Evolutionary conservation across 208 protist species (phyloP).

Genomic region (Herpetomonas samuelpessoai): DNA sequence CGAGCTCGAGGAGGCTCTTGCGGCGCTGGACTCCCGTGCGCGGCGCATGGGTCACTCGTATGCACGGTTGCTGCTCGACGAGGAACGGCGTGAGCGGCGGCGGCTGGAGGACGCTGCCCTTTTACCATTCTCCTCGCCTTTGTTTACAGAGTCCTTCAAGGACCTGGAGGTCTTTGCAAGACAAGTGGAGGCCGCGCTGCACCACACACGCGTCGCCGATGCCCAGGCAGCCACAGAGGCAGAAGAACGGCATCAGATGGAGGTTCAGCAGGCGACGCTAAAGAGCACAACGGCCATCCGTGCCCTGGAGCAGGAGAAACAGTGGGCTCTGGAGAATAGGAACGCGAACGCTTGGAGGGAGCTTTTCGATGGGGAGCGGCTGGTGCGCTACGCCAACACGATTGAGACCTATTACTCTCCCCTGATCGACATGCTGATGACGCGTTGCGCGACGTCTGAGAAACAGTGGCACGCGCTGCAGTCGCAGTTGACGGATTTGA

Average conservation of each 20-base stretch:
- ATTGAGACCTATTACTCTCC: not conserved
- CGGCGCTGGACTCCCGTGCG: constrained; percentile 17
- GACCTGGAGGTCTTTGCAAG: not conserved
- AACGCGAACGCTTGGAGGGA: not conserved
- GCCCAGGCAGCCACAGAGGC: not conserved
- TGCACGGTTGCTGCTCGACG: constrained; percentile 10
- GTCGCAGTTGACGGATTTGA: constrained; percentile 11
- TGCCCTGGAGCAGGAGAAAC: constrained; percentile 4
- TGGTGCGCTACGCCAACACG: not conserved
- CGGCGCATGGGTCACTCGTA: constrained; percentile 9
- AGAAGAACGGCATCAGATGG: constrained; percentile 9
- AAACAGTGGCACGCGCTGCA: constrained; percentile 15
- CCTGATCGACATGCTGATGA: constrained; percentile 21
- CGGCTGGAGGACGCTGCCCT: constrained; percentile 16
- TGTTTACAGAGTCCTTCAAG: not conserved
- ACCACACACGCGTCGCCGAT: not conserved
- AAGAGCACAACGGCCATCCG: constrained; percentile 2
- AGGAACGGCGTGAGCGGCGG: constrained; percentile 26
- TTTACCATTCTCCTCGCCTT: not conserved
- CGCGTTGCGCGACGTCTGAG: constrained; percentile 19
- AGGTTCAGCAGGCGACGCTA: constrained; percentile 4
- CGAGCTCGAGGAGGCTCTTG: constrained; percentile 16
- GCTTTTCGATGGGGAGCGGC: not conserved
- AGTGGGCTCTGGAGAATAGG: not conserved
- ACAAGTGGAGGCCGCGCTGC: not conserved